Percentiles rank a stretch among this genome's conserved stretches.
Conservation (phyloP, 352 stramenopile species). For the Pythium diclinum region DNA sequence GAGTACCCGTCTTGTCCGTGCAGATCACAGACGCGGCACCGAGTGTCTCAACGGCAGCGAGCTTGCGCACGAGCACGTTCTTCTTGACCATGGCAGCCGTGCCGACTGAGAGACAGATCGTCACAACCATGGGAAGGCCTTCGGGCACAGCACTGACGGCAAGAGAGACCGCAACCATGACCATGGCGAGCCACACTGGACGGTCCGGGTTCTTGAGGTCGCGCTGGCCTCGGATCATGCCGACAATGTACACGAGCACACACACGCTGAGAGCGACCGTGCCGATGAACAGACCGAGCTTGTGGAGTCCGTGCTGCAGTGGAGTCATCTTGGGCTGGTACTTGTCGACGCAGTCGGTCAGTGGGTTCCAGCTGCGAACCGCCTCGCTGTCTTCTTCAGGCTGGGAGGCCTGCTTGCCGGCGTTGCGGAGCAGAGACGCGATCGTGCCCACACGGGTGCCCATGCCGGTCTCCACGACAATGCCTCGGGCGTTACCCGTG, state of each 20-base stretch:
- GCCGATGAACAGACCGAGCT: conserved; percentile 87
- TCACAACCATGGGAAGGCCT: conserved; percentile 33
- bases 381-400: conserved; percentile 7
- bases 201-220: conserved; percentile 60
- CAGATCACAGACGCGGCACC: conserved; percentile 82
- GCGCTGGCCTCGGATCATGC: conserved; percentile 46
- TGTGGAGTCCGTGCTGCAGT: conserved; percentile 89
- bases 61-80: conserved; percentile 48
- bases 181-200: conserved; percentile 80
- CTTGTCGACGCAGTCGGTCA: conserved; percentile 21
- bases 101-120: conserved; percentile 28
- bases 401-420: no score
- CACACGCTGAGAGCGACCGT: conserved; percentile 76
- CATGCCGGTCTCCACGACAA: conserved; percentile 25
- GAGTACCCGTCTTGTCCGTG: conserved; percentile 91
- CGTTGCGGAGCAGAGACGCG: conserved; percentile 23
- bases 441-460: conserved; percentile 24
- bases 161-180: conserved; percentile 85
- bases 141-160: conserved; percentile 37
- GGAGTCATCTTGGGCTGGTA: conserved; percentile 62
- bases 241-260: conserved; percentile 85
- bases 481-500: conserved; percentile 22
- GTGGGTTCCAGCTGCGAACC: conserved; percentile 29
- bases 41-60: conserved; percentile 53
- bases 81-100: conserved; percentile 35